Evolutionary conservation across 441 rosid species (phyloP).

Genomic region (Hypseocharis bilobata): DNA sequence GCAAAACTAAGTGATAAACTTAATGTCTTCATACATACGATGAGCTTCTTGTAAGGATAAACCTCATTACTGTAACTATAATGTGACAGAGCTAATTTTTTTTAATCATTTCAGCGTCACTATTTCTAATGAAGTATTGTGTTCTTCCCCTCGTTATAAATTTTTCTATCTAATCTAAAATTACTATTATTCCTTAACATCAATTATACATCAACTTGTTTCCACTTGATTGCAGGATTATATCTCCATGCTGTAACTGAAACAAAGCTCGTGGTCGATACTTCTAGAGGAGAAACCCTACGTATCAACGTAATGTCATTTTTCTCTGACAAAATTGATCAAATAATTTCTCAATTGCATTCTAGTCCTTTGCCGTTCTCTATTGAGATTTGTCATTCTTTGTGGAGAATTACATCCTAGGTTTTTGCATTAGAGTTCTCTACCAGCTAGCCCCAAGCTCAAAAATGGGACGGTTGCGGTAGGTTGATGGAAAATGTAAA

Average conservation of each 20-base stretch:
- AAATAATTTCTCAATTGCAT: not conserved
- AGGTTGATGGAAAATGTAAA: not conserved
- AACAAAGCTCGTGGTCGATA: slow-evolving; percentile 82
- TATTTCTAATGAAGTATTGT: too few species aligned
- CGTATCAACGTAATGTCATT: slow-evolving; percentile 62
- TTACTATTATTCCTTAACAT: not conserved
- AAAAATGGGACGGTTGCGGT: not conserved
- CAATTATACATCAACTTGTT: not conserved
- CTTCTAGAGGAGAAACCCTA: slow-evolving; percentile 80
- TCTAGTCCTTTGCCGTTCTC: not conserved
- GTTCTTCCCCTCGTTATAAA: too few species aligned
- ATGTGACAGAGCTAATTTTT: too few species aligned
- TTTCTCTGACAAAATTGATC: not conserved
- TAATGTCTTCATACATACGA: too few species aligned
- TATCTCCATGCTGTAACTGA: slow-evolving; percentile 74
- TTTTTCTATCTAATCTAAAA: too few species aligned
- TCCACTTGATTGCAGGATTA: slow-evolving; percentile 42
- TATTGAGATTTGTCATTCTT: not conserved
- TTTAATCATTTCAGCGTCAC: too few species aligned
- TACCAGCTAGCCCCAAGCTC: not conserved
- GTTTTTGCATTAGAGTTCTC: not conserved
- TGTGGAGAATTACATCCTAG: not conserved
- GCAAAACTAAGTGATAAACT: too few species aligned
- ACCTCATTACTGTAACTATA: too few species aligned
- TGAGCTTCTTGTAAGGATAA: too few species aligned